phyloP scores from a whole-genome alignment of 768 basidiomycete species.

The Agaricus blazei region DNA sequence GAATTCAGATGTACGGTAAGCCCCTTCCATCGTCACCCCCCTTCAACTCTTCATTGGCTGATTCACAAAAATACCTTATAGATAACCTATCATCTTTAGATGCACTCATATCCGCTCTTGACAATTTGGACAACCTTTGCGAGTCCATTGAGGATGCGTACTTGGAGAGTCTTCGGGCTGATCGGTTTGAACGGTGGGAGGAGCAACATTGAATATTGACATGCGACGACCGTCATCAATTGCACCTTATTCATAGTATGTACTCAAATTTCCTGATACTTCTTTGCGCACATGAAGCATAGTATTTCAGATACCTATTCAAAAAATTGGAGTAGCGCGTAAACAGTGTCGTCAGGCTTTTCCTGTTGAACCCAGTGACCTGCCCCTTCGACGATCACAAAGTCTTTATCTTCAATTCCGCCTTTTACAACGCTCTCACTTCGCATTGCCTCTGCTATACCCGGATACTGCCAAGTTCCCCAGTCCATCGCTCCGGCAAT shows the following conservation, averaged over 20 bases:
- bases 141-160: conserved; percentile 69
- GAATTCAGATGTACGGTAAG: conserved; percentile 99
- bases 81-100: conserved; percentile 84
- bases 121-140: conserved; percentile 74
- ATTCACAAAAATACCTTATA: conserved; percentile 21
- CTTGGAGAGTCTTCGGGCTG: conserved; percentile 46
- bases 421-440: conserved; percentile 22
- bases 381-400: conserved; percentile 49
- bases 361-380: conserved; percentile 69
- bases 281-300: background rate
- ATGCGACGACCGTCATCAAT: background rate
- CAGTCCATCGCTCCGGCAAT: conserved; percentile 53
- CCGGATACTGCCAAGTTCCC: conserved; percentile 54
- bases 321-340: conserved; percentile 34
- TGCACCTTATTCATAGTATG: background rate
- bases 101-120: conserved; percentile 72
- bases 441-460: conserved; percentile 41
- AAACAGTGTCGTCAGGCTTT: conserved; percentile 35
- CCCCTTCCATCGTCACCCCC: conserved; percentile 7
- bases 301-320: background rate
- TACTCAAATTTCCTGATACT: background rate
- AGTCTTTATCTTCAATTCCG: conserved; percentile 27
- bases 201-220: conserved; percentile 33
- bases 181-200: conserved; percentile 60
- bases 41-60: background rate